These are phyloP conservation scores for Hygrophila difformis DNA, from an alignment of 257 asterid genomes.

Conservation along the genomic window DNA sequence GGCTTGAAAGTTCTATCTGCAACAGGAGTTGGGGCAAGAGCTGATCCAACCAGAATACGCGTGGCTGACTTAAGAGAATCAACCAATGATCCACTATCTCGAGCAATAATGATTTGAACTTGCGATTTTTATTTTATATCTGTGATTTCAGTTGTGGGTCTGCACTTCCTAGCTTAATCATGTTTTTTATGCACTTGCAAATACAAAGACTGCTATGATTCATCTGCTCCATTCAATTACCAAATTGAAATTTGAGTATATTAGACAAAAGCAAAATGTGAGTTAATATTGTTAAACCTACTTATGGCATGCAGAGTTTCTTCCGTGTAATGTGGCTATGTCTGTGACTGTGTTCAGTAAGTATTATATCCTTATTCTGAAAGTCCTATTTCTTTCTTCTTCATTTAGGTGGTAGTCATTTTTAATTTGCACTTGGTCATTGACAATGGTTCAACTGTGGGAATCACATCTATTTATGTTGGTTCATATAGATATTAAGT, in stretches of 20 bases:
- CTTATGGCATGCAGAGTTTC: not conserved
- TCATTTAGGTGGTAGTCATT: not conserved
- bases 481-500: too few species aligned
- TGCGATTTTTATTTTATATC: constrained; percentile 5
- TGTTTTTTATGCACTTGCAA: not conserved
- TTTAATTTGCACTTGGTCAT: not conserved
- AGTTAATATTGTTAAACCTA: too few species aligned
- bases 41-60: constrained; percentile 95
- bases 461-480: too few species aligned
- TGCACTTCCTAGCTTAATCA: not conserved
- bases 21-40: constrained; percentile 98
- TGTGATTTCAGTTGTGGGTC: not conserved
- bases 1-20: constrained; percentile 93
- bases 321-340: constrained; percentile 2
- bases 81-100: constrained; percentile 90
- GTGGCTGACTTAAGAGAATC: constrained; percentile 95
- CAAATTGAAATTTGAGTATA: not conserved
- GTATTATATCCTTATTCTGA: not conserved
- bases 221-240: not conserved
- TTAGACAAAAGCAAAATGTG: too few species aligned
- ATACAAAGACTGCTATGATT: constrained; percentile 1
- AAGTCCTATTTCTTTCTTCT: not conserved
- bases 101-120: constrained; percentile 47
- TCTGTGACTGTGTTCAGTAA: not conserved
- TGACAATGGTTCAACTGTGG: not conserved